Evolutionary conservation across 2,329 filamentous ascomycete genomes (phyloP).

Genomic region (Fusarium robinianum): DNA sequence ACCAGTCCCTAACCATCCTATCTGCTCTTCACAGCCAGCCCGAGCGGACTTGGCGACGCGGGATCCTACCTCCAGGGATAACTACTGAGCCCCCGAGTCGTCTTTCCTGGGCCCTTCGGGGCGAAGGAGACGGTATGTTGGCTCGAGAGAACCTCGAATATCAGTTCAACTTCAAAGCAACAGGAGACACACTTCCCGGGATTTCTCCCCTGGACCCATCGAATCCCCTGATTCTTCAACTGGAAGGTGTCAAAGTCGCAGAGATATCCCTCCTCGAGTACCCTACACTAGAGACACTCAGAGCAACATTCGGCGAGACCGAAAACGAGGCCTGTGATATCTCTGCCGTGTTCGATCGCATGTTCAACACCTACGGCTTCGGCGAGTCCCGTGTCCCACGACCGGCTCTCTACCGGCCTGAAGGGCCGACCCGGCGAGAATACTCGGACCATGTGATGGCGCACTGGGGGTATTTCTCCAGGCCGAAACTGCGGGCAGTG

Average conservation of each 20-base stretch:
- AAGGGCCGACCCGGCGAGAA: constrained; percentile 8
- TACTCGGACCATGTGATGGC: constrained; percentile 18
- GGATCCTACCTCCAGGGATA: background rate
- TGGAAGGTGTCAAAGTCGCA: constrained; percentile 3
- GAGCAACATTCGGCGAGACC: background rate
- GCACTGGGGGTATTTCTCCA: constrained; percentile 8
- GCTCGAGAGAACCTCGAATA: constrained; percentile 12
- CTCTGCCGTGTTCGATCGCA: constrained; percentile 7
- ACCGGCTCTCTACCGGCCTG: too few relatives aligned
- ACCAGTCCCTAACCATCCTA: constrained; percentile 17
- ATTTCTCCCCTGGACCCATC: background rate
- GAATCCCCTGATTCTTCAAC: constrained; percentile 5
- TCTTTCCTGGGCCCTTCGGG: constrained; percentile 21
- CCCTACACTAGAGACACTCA: background rate
- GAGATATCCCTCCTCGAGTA: constrained; percentile 2
- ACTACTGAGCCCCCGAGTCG: fast-evolving
- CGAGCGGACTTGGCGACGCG: constrained; percentile 18
- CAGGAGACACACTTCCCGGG: constrained; percentile 5
- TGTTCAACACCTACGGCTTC: constrained; percentile 21
- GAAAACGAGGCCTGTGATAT: background rate
- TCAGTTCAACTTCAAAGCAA: constrained; percentile 16
- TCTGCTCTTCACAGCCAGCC: constrained; percentile 21
- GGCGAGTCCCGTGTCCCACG: constrained; percentile 22
- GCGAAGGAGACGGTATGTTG: constrained; percentile 14
- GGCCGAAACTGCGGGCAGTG: background rate